phyloP scores from a whole-genome alignment of 345 rosid genomes.

The Mercurialis annua region DNA sequence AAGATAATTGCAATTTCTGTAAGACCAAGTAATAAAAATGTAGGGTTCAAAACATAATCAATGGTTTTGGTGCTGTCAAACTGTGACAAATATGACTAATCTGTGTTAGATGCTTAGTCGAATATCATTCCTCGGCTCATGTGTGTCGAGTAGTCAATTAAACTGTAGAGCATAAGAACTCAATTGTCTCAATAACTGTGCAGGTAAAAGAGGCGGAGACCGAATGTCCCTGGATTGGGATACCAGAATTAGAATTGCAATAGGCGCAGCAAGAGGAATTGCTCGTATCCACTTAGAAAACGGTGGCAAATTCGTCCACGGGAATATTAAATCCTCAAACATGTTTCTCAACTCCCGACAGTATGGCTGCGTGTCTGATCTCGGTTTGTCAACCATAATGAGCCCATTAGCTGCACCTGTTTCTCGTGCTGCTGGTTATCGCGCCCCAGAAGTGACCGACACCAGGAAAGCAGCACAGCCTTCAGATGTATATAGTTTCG shows the following conservation, averaged over 20 bases:
- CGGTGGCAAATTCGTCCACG: conserved; percentile 73
- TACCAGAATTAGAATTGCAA: conserved; percentile 66
- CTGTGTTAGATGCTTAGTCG: not conserved
- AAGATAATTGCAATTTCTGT: not conserved
- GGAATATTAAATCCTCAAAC: conserved; percentile 91
- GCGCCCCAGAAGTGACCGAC: conserved; percentile 92
- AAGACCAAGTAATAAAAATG: not conserved
- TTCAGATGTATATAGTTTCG: conserved; percentile 92
- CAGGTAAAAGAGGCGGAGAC: conserved; percentile 70
- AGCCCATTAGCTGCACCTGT: conserved; percentile 66
- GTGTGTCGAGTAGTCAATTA: conserved; percentile 9
- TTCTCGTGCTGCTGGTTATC: conserved; percentile 89
- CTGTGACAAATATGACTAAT: not conserved
- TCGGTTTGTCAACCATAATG: conserved; percentile 78
- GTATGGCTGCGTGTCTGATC: conserved; percentile 79
- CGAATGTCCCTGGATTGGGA: conserved; percentile 74
- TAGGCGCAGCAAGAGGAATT: conserved; percentile 90
- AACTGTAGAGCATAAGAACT: not conserved
- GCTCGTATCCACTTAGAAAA: conserved; percentile 66
- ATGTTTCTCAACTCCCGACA: conserved; percentile 64
- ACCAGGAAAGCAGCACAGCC: conserved; percentile 86
- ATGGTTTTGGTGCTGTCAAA: not conserved
- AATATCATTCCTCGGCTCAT: not conserved
- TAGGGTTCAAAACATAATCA: too few species aligned
- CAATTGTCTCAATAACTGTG: conserved; percentile 13